phyloP scores from a whole-genome alignment of 176 grass and related monocot species.

The Alopecurus myosuroides region DNA sequence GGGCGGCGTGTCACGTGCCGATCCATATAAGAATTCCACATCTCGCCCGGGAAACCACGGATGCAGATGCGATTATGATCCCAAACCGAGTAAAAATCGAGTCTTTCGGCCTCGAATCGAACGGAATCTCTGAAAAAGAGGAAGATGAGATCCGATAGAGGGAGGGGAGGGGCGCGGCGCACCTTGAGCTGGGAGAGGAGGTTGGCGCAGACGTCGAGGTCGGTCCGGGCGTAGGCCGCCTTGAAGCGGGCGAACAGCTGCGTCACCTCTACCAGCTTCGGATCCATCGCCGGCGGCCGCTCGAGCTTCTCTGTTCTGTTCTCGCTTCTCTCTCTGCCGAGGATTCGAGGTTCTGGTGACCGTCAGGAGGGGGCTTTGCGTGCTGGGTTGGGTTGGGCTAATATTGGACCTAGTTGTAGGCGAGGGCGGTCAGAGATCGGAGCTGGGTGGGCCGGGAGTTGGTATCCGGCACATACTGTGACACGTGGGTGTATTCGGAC shows the following conservation, averaged over 20 bases:
- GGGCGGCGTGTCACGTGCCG: not conserved
- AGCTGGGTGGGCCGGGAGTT: not conserved
- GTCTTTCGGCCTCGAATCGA: not conserved
- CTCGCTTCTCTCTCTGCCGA: not conserved
- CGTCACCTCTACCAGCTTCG: conserved; percentile 62
- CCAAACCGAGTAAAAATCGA: not conserved
- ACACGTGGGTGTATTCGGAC: too few relatives aligned
- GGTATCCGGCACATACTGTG: not conserved
- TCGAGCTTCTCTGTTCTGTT: not conserved
- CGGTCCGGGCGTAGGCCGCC: conserved; percentile 54
- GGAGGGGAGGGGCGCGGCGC: not conserved
- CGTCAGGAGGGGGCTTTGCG: not conserved
- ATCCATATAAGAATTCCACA: not conserved
- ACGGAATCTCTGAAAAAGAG: not conserved
- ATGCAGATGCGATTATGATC: not conserved
- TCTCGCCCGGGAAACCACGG: not conserved
- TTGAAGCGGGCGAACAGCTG: conserved; percentile 86
- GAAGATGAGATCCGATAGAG: not conserved
- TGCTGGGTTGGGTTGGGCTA: not conserved
- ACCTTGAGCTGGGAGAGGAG: conserved; percentile 98
- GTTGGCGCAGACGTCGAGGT: conserved; percentile 48
- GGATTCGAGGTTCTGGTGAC: not conserved
- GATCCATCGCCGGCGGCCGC: conserved; percentile 59
- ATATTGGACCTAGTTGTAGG: not conserved
- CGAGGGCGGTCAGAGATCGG: not conserved